These are phyloP conservation scores for Beverwykella pulmonaria DNA, from an alignment of 495 filamentous ascomycete genomes.

Conservation along the genomic window DNA sequence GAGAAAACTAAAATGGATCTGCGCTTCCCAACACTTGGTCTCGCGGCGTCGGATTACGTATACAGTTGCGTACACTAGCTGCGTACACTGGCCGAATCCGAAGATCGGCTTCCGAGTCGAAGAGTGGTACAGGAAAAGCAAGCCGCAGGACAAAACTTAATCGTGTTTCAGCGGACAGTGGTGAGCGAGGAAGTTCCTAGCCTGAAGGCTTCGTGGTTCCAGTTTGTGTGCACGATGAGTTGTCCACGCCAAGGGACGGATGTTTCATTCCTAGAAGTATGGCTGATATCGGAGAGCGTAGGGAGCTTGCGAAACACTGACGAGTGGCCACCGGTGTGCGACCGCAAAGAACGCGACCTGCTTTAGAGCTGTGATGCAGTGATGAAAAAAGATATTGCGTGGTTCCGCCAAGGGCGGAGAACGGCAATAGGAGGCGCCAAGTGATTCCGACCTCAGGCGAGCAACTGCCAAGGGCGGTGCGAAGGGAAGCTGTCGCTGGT, in stretches of 20 bases:
- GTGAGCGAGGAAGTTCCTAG: background rate
- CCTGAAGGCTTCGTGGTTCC: background rate
- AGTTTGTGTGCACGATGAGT: slow-evolving; percentile 11
- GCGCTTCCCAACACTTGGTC: background rate
- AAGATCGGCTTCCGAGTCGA: background rate
- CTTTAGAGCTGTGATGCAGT: background rate
- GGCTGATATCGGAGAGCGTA: background rate
- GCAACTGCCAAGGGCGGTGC: slow-evolving; percentile 19
- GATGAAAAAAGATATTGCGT: background rate
- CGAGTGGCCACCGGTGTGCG: background rate
- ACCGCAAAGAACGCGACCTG: background rate
- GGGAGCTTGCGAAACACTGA: background rate
- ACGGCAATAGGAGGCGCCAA: slow-evolving; percentile 12
- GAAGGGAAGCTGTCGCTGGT: slow-evolving; percentile 1
- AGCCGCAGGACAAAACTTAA: background rate
- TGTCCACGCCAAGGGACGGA: slow-evolving; percentile 16
- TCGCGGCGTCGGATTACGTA: background rate
- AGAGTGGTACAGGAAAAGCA: background rate
- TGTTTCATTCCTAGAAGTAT: slow-evolving; percentile 5
- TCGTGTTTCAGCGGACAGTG: background rate
- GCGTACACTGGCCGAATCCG: no score
- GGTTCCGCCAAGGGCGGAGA: slow-evolving; percentile 29
- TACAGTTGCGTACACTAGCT: no score
- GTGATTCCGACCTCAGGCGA: slow-evolving; percentile 11
- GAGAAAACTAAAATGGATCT: background rate